Evolutionary conservation across 1,284 basidiomycete species (phyloP).

Genomic region (Mycena citricolor): DNA sequence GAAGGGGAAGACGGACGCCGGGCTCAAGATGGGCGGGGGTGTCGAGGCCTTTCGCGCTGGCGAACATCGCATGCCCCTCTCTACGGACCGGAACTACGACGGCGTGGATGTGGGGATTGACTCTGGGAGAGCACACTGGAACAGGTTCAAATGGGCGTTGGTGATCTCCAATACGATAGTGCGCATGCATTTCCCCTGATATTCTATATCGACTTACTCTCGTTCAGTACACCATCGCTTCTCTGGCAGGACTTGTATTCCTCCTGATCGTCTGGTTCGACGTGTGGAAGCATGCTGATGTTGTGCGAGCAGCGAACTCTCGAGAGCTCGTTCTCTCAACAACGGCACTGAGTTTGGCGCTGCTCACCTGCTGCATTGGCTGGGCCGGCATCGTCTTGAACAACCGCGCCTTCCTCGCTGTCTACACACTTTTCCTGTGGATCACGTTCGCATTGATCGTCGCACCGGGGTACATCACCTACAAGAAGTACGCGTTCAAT

Average conservation of each 20-base stretch:
- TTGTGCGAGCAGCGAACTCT: slow-evolving; percentile 58
- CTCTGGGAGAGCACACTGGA: slow-evolving; percentile 48
- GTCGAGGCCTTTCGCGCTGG: slow-evolving; percentile 57
- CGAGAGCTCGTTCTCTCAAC: slow-evolving; percentile 63
- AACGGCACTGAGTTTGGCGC: slow-evolving; percentile 46
- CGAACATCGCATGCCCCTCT: slow-evolving; percentile 52
- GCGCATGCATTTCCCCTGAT: slow-evolving; percentile 1
- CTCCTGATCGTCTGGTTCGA: slow-evolving; percentile 68
- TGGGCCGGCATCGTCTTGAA: slow-evolving; percentile 70
- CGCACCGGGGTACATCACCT: slow-evolving; percentile 69
- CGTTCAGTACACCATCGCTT: slow-evolving; percentile 44
- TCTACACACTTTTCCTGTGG: slow-evolving; percentile 66
- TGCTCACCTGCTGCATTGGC: slow-evolving; percentile 60
- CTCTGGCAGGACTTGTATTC: slow-evolving; percentile 51
- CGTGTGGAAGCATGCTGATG: slow-evolving; percentile 56
- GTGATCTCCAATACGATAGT: slow-evolving; percentile 51
- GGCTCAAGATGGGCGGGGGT: slow-evolving; percentile 60
- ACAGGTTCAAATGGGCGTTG: slow-evolving; percentile 68
- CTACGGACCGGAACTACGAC: slow-evolving; percentile 58
- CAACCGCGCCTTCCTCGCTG: slow-evolving; percentile 66
- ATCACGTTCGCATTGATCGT: slow-evolving; percentile 60
- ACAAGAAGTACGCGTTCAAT: slow-evolving; percentile 65
- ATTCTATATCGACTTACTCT: background rate
- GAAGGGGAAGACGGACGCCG: slow-evolving; percentile 17
- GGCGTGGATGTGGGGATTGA: slow-evolving; percentile 32